Conservation (phyloP, 345 rosid genomes). For the Moricandia arvensis region DNA sequence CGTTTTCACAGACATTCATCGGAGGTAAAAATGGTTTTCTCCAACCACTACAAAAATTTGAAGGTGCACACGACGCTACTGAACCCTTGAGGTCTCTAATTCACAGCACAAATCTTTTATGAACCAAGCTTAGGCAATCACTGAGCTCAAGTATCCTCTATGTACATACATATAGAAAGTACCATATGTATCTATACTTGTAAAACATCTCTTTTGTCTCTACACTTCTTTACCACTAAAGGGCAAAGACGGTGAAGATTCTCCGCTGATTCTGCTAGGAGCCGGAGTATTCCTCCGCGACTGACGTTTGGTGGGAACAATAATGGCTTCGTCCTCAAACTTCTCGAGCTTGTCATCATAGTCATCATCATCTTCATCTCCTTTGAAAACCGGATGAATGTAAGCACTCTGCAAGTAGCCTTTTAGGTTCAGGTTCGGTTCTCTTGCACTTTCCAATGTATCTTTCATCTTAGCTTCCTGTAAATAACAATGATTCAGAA, state of each 20-base stretch:
- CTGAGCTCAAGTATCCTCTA: not conserved
- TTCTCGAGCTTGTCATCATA: slow-evolving; percentile 21
- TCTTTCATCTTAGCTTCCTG: slow-evolving; percentile 99
- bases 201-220: not conserved
- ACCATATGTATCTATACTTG: slow-evolving; percentile 20
- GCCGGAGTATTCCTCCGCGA: slow-evolving; percentile 56
- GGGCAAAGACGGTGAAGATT: slow-evolving; percentile 41
- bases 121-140: slow-evolving; percentile 2
- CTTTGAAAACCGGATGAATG: too few species aligned
- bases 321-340: slow-evolving; percentile 50
- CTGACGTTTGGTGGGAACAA: slow-evolving; percentile 74
- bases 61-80: not conserved
- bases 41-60: not conserved
- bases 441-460: slow-evolving; percentile 74
- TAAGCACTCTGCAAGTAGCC: too few species aligned
- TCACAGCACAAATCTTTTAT: slow-evolving; percentile 1
- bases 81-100: not conserved
- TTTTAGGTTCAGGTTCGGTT: slow-evolving; percentile 41
- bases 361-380: slow-evolving; percentile 21
- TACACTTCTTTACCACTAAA: slow-evolving; percentile 30
- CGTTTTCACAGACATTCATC: not conserved
- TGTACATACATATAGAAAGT: slow-evolving; percentile 32
- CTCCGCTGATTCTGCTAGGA: slow-evolving; percentile 50
- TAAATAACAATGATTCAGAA: too few species aligned
- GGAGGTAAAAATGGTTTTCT: not conserved